These are phyloP conservation scores for Dendrothele bispora DNA, from an alignment of 768 basidiomycete species.

Conservation along the genomic window DNA sequence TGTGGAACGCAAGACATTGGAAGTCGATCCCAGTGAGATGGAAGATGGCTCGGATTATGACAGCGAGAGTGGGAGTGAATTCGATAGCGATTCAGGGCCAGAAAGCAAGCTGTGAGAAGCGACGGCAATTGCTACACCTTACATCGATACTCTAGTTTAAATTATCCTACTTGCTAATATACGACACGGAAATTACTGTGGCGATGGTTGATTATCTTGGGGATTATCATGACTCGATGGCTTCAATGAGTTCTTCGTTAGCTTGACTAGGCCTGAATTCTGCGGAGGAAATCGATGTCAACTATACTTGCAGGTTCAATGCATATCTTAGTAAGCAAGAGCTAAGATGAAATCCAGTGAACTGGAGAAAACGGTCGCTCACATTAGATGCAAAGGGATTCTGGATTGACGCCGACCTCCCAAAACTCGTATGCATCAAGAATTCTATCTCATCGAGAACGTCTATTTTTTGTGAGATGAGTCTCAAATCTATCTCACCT, in stretches of 20 bases:
- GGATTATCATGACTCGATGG: constrained; percentile 33
- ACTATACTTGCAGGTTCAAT: constrained; percentile 88
- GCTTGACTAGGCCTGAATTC: constrained; percentile 83
- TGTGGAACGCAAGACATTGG: constrained; percentile 70
- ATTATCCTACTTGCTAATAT: too few relatives aligned
- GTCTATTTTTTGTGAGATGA: too few relatives aligned
- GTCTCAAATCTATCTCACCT: too few relatives aligned
- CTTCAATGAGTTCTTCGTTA: constrained; percentile 59
- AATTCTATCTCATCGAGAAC: too few relatives aligned
- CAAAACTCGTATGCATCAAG: too few relatives aligned
- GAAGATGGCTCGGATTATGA: constrained; percentile 36
- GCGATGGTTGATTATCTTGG: background rate
- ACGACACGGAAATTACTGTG: background rate
- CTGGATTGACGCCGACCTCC: constrained; percentile 42
- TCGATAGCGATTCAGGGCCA: constrained; percentile 26
- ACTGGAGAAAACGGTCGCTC: constrained; percentile 24
- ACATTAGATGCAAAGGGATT: constrained; percentile 79
- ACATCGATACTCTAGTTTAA: too few relatives aligned
- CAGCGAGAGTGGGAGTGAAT: constrained; percentile 32
- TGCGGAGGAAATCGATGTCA: constrained; percentile 81
- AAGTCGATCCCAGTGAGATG: constrained; percentile 55
- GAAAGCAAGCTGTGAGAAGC: too few relatives aligned
- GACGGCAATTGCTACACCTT: too few relatives aligned
- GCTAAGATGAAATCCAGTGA: constrained; percentile 35
- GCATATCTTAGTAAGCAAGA: constrained; percentile 83